Percentiles rank a stretch among this genome's conserved stretches.
Conservation (phyloP, 768 basidiomycete species). For the Artomyces pyxidatus region DNA sequence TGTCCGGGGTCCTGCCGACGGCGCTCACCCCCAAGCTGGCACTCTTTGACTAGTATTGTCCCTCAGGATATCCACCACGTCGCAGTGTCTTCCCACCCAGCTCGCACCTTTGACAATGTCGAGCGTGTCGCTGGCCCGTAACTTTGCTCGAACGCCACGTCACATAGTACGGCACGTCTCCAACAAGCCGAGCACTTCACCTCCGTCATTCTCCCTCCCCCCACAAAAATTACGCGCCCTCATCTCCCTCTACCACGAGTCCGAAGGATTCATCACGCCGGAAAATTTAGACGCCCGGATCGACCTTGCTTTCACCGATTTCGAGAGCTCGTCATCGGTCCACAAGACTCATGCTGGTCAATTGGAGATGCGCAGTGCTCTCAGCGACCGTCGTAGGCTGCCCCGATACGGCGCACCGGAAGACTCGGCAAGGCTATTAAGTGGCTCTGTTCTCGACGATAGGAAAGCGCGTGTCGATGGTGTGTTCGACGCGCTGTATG, state of each 20-base stretch:
- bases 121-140: too few relatives aligned
- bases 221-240: constrained; percentile 60
- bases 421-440: neutral
- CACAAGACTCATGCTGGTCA: constrained; percentile 2
- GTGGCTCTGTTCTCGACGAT: neutral
- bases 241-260: constrained; percentile 71
- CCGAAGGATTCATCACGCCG: constrained; percentile 59
- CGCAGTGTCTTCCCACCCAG: too few relatives aligned
- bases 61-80: too few relatives aligned
- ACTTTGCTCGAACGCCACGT: too few relatives aligned
- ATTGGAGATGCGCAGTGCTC: constrained; percentile 13
- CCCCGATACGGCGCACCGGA: constrained; percentile 11
- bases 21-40: too few relatives aligned
- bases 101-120: too few relatives aligned
- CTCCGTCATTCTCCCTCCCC: constrained; percentile 30
- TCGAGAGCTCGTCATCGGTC: too few relatives aligned
- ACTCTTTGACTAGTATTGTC: too few relatives aligned
- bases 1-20: too few relatives aligned
- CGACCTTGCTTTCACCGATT: constrained; percentile 47
- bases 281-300: constrained; percentile 60
- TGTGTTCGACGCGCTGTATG: constrained; percentile 15
- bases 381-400: constrained; percentile 9
- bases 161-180: too few relatives aligned
- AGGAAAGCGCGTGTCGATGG: constrained; percentile 3
- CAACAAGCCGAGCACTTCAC: too few relatives aligned